Percentiles rank a stretch among this genome's conserved stretches.
These are phyloP conservation scores for Yamadazyma akitaensis DNA, from an alignment of 805 yeast genomes.

Conservation along the genomic window DNA sequence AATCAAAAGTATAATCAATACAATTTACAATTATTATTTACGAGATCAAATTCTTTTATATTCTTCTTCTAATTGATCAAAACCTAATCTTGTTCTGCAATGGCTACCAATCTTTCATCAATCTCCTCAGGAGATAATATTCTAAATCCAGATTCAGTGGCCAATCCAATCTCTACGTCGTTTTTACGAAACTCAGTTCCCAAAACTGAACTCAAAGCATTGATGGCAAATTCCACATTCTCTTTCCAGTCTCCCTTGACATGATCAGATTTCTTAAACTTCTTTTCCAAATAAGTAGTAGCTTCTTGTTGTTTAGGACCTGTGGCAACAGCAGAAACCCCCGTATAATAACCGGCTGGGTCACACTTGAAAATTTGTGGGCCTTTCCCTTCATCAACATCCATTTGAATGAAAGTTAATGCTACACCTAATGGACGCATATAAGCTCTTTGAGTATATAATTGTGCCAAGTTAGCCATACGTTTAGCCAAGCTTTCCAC, in stretches of 20 bases:
- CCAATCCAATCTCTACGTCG: constrained; percentile 92
- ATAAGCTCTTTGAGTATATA: constrained; percentile 95
- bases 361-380: constrained; percentile 90
- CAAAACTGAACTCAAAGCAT: constrained; percentile 78
- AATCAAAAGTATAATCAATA: not conserved
- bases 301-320: constrained; percentile 99
- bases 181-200: constrained; percentile 92
- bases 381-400: constrained; percentile 68
- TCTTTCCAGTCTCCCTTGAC: constrained; percentile 83
- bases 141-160: constrained; percentile 68
- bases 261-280: constrained; percentile 65
- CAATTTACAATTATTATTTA: not conserved
- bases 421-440: constrained; percentile 98
- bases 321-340: constrained; percentile 87
- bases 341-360: constrained; percentile 95
- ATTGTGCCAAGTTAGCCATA: constrained; percentile 92
- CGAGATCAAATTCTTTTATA: not conserved
- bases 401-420: constrained; percentile 76
- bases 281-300: constrained; percentile 83
- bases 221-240: constrained; percentile 86
- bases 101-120: constrained; percentile 88
- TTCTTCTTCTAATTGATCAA: not conserved
- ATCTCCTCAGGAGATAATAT: constrained; percentile 80
- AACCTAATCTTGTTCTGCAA: constrained; percentile 88
- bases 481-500: constrained; percentile 88